A percentile compares a stretch with the other conserved stretches of the same genome.
phyloP scores from a whole-genome alignment of 352 stramenopile species.

The Pythium utonaiense region DNA sequence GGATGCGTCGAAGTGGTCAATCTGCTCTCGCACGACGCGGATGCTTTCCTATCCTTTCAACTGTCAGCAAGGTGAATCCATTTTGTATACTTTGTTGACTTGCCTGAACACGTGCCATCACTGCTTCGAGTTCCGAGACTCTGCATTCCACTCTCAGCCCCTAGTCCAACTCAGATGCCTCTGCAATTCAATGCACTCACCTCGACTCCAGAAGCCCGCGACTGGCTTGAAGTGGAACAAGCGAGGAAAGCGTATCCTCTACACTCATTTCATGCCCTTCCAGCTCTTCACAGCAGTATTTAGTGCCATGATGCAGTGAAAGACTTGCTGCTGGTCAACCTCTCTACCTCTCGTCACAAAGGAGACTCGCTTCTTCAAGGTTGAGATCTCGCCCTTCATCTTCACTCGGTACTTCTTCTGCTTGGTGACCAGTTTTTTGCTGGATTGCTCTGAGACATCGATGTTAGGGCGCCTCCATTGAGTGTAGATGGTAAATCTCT shows the following conservation, averaged over 20 bases:
- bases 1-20: conserved; percentile 12
- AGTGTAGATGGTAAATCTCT: no score
- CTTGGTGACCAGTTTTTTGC: conserved; percentile 25
- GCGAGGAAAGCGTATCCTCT: conserved; percentile 23
- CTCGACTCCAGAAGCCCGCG: background rate
- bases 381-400: conserved; percentile 21
- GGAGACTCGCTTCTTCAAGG: conserved; percentile 22
- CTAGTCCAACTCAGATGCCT: background rate
- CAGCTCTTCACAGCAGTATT: conserved; percentile 11
- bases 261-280: conserved; percentile 17
- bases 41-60: background rate
- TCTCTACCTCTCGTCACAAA: conserved; percentile 20
- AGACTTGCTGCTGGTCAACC: no score
- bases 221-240: conserved; percentile 16
- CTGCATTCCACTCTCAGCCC: background rate
- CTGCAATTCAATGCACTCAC: background rate
- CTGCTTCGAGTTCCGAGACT: conserved; percentile 4
- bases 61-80: background rate
- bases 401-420: conserved; percentile 28
- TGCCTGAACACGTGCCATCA: conserved; percentile 6
- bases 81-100: background rate
- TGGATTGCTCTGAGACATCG: conserved; percentile 7
- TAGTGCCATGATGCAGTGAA: no score
- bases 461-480: no score
- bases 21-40: background rate